Evolutionary conservation across 345 rosid genomes (phyloP).

Genomic region (Eucalyptus urophylla): DNA sequence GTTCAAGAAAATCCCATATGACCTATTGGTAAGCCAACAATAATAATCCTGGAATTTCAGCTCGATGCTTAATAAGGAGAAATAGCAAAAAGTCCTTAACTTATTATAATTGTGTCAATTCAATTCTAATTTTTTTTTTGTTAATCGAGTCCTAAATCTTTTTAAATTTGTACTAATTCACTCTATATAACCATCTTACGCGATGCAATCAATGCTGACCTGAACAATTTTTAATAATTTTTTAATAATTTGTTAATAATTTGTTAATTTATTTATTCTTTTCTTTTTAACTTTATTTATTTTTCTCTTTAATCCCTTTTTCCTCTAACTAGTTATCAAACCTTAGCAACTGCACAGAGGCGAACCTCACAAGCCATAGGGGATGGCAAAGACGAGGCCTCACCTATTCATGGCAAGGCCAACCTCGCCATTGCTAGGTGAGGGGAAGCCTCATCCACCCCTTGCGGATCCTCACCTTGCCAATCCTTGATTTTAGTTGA

Average conservation of each 20-base stretch:
- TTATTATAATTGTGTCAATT: rapidly evolving
- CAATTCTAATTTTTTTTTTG: rapidly evolving
- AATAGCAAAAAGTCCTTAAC: rapidly evolving
- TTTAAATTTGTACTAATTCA: too few relatives aligned
- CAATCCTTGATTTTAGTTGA: too few relatives aligned
- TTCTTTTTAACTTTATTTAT: too few relatives aligned
- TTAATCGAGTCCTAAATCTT: rapidly evolving
- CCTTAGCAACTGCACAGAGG: rapidly evolving
- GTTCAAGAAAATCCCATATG: neutral
- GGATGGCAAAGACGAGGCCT: neutral
- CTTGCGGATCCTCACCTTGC: rapidly evolving
- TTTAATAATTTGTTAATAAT: too few relatives aligned
- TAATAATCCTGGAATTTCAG: neutral
- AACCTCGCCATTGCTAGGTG: rapidly evolving
- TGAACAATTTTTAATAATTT: rapidly evolving
- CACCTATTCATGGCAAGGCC: neutral
- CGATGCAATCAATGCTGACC: rapidly evolving
- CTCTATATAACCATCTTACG: rapidly evolving
- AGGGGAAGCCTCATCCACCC: too few relatives aligned
- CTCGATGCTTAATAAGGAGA: neutral
- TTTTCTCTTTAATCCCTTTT: too few relatives aligned
- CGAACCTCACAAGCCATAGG: neutral
- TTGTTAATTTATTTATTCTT: too few relatives aligned
- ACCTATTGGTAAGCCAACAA: neutral
- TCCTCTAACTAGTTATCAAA: rapidly evolving